A percentile compares a stretch with the other conserved stretches of the same genome.
These are phyloP conservation scores for Podospora bellae-mahoneyi DNA, from an alignment of 495 filamentous ascomycete genomes.

Conservation along the genomic window DNA sequence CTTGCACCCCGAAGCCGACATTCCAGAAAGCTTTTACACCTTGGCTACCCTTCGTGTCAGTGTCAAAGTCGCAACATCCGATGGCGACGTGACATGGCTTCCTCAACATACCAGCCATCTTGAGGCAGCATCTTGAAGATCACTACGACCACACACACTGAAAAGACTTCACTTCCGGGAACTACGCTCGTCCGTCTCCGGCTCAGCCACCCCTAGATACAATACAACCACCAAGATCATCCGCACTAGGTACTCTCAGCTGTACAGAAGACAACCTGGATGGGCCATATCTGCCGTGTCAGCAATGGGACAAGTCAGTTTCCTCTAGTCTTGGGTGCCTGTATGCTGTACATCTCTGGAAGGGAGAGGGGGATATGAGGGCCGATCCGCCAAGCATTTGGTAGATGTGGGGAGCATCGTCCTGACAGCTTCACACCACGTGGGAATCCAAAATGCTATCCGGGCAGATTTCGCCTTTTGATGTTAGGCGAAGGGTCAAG, in stretches of 20 bases:
- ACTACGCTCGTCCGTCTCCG: neutral
- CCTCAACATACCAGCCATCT: neutral
- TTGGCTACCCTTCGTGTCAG: neutral
- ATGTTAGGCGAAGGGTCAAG: neutral
- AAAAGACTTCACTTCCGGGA: neutral
- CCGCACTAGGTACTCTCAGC: neutral
- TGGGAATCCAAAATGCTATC: neutral
- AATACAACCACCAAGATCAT: neutral
- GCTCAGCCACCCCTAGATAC: neutral
- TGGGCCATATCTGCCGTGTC: neutral
- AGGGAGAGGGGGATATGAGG: constrained; percentile 20
- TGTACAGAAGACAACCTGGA: neutral
- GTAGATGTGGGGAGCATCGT: neutral
- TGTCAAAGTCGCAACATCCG: neutral
- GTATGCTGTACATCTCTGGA: neutral
- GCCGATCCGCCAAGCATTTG: constrained; percentile 20
- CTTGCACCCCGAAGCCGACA: constrained; percentile 8
- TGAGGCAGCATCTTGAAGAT: neutral
- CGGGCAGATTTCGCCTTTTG: neutral
- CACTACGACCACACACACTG: neutral
- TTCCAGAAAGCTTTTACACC: neutral
- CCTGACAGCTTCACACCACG: constrained; percentile 5
- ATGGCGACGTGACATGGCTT: constrained; percentile 15
- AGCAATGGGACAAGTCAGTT: neutral
- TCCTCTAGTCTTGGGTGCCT: neutral